Evolutionary conservation across 1,139 yeast genomes (phyloP), one percentile per base, ranked within the genome.

Genomic region (Saccharomyces hybrid): DNA sequence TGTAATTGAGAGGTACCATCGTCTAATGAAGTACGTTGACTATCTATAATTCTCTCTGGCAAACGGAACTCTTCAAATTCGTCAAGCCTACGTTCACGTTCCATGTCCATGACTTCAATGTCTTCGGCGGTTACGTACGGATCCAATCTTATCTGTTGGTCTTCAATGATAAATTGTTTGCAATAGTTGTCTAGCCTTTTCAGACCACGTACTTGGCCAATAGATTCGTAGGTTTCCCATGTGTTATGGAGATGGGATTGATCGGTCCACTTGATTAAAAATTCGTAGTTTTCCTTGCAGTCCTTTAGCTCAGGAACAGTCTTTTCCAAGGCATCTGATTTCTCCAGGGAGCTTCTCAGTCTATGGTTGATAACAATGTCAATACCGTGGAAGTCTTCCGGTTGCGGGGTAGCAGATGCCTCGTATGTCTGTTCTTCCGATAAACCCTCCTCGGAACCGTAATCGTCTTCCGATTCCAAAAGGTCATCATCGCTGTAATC

Each of bases 201-300:
- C 62, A 81, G 76, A 49, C 99, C 99, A 67, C 86, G 83, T 13
- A 62, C 56, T 14, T 59, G 20, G 11, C 61, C 73, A 52, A 91
- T 72, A 4, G 76, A 75, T 8, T 75, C 73, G 71, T 86, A 91
- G 1, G 81, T 70, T 68, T 91, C 96, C 98, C 98, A 95, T 1
- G 96, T 85, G 68, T 93, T 93, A 72, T 93, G 99, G 59, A 93
- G 76, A 73, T 93, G 99, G 14, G 97, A 88, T 57, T 83, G 77
- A 53, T 82, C 88, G 28, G 81, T 78, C 99, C 99, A 95, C 72
- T 95, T 95, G 61, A 95, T 80, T 60, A 83, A 72, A 67, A 82
- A 86, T 53, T 82, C 75, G 64, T 76, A 84, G 57, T 82, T 84
- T 49, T 73, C 71, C 61, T 84, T 84, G 25, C 87, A 83, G 57